phyloP scores from a whole-genome alignment of 768 basidiomycete genomes.

The Cytidiella melzeri region DNA sequence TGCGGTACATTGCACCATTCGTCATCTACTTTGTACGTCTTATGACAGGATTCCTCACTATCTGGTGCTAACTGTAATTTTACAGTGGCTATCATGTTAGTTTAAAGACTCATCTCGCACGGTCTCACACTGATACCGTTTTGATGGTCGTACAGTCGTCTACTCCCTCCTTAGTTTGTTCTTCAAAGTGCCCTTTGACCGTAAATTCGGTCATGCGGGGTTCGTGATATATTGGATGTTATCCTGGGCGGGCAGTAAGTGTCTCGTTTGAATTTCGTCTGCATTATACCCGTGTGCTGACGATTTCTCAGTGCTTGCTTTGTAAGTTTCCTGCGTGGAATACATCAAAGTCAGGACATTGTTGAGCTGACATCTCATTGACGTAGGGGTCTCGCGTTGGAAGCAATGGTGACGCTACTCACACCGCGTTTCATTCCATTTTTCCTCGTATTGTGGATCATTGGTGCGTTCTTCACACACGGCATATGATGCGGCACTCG shows the following conservation, averaged over 20 bases:
- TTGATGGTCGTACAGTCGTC: conserved; percentile 21
- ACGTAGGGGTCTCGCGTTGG: conserved; percentile 53
- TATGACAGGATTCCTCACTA: neutral
- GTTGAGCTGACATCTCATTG: neutral
- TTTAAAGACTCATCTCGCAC: conserved; percentile 24
- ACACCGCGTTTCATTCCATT: conserved; percentile 46
- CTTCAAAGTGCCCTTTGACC: conserved; percentile 50
- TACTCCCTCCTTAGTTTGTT: conserved; percentile 55
- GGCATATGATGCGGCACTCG: neutral
- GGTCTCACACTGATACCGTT: neutral
- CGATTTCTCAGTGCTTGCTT: conserved; percentile 34
- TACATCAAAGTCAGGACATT: neutral
- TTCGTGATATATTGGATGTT: conserved; percentile 68
- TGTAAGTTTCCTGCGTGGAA: too few relatives aligned
- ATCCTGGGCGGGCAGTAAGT: conserved; percentile 40
- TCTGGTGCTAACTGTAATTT: neutral
- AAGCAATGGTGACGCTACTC: conserved; percentile 51
- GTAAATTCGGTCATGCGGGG: conserved; percentile 43
- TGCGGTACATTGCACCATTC: conserved; percentile 36
- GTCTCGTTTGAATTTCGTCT: too few relatives aligned
- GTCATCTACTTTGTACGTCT: conserved; percentile 30
- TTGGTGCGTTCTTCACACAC: conserved; percentile 33
- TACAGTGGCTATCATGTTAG: conserved; percentile 28
- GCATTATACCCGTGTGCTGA: neutral
- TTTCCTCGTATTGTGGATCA: conserved; percentile 63